phyloP scores from a whole-genome alignment of 2,329 filamentous ascomycete genomes.

The Penicillium decumbens region DNA sequence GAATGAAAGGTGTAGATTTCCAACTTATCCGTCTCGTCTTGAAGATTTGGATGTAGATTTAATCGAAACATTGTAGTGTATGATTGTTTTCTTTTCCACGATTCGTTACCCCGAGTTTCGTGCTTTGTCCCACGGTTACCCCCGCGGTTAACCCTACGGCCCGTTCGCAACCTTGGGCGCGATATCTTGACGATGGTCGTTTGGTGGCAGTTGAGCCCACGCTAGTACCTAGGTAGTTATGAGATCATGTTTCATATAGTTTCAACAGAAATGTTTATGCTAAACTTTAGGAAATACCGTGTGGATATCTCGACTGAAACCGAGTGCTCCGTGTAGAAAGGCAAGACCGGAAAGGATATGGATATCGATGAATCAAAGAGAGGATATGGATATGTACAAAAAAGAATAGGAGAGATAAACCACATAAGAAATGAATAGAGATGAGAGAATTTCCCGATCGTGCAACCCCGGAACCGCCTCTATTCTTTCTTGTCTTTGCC shows the following conservation, averaged over 20 bases:
- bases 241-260: too few species aligned
- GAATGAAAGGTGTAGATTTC: conserved; percentile 21
- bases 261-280: not conserved
- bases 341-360: not conserved
- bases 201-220: not conserved
- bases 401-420: conserved; percentile 4
- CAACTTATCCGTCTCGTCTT: not conserved
- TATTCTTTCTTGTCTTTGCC: conserved; percentile 23
- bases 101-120: not conserved
- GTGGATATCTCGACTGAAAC: not conserved
- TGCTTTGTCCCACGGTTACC: not conserved
- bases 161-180: not conserved
- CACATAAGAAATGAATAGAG: not conserved
- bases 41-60: not conserved
- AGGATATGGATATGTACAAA: conserved; percentile 12
- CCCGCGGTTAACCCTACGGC: not conserved
- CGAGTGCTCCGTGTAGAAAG: not conserved
- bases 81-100: too few species aligned
- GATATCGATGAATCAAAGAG: not conserved
- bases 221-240: not conserved
- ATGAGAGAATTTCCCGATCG: not conserved
- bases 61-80: too few species aligned
- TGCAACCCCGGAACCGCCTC: not conserved
- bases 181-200: not conserved
- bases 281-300: not conserved